These are phyloP conservation scores for Platanus orientalis DNA, from an alignment of 164 flowering plant species.

Conservation along the genomic window DNA sequence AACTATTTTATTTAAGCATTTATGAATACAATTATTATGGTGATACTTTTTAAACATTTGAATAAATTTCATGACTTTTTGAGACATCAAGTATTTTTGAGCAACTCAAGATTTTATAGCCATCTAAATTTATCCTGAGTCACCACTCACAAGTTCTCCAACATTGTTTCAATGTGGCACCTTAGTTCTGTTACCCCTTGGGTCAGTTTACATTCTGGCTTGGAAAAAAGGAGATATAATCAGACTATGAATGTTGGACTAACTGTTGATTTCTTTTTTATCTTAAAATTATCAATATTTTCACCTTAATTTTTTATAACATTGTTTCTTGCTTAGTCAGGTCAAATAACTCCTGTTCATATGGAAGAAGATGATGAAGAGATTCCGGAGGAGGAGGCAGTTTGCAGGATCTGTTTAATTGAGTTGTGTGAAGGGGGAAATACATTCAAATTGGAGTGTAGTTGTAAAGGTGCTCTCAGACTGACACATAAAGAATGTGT, in stretches of 20 bases:
- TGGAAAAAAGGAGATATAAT: too few species aligned
- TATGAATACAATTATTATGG: too few species aligned
- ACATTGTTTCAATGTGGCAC: neutral
- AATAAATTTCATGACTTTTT: too few species aligned
- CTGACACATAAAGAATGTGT: conserved; percentile 85
- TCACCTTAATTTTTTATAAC: neutral
- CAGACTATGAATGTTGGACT: neutral
- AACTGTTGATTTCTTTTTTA: neutral
- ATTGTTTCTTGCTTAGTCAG: conserved; percentile 30
- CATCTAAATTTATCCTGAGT: neutral
- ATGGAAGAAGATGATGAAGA: conserved; percentile 60
- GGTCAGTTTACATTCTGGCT: too few species aligned
- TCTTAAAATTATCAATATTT: too few species aligned
- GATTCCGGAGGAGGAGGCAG: conserved; percentile 91
- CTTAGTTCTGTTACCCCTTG: neutral
- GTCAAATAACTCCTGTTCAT: conserved; percentile 40
- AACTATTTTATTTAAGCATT: too few species aligned
- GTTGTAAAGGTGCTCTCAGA: conserved; percentile 87
- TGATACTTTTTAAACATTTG: too few species aligned
- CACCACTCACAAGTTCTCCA: neutral
- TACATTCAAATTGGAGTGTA: conserved; percentile 82
- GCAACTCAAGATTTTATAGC: too few species aligned
- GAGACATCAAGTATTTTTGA: too few species aligned
- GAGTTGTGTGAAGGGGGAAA: conserved; percentile 51
- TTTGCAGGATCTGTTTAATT: conserved; percentile 84